These are phyloP conservation scores for Penicillium brasilianum DNA, from an alignment of 2,329 filamentous ascomycete species.

Conservation along the genomic window DNA sequence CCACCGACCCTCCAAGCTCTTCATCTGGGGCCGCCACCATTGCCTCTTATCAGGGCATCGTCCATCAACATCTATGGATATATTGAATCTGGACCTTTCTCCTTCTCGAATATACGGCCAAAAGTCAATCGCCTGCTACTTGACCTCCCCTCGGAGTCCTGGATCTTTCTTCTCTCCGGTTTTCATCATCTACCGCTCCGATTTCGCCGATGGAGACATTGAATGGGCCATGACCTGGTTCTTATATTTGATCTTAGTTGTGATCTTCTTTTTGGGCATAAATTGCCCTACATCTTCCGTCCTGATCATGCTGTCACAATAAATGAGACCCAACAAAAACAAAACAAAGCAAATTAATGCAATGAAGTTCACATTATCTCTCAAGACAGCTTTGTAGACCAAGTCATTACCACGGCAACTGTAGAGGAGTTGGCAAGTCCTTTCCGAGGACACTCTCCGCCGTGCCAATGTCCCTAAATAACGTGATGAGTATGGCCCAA, in stretches of 20 bases:
- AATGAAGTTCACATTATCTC: not conserved
- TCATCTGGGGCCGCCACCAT: not conserved
- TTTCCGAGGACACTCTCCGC: slow-evolving; percentile 67
- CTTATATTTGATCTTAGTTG: not conserved
- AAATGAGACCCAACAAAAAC: not conserved
- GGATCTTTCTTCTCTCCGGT: not conserved
- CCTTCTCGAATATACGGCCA: not conserved
- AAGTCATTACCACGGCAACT: slow-evolving; percentile 65
- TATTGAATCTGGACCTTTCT: not conserved
- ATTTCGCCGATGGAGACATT: not conserved
- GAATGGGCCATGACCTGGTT: not conserved
- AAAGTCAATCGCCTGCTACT: not conserved
- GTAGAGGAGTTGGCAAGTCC: slow-evolving; percentile 65
- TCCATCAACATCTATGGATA: not conserved
- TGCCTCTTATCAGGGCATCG: not conserved
- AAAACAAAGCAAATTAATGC: not conserved
- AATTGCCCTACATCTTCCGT: not conserved
- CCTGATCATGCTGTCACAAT: not conserved
- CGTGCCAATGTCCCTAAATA: slow-evolving; percentile 68
- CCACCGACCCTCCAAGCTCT: not conserved
- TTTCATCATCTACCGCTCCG: not conserved
- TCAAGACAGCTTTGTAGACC: not conserved
- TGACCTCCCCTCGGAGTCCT: not conserved
- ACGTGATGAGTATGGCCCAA: slow-evolving; percentile 10
- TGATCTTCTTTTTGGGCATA: not conserved